Conservation (phyloP, 2,329 filamentous ascomycete species). For the Akanthomyces dipterigenus region DNA sequence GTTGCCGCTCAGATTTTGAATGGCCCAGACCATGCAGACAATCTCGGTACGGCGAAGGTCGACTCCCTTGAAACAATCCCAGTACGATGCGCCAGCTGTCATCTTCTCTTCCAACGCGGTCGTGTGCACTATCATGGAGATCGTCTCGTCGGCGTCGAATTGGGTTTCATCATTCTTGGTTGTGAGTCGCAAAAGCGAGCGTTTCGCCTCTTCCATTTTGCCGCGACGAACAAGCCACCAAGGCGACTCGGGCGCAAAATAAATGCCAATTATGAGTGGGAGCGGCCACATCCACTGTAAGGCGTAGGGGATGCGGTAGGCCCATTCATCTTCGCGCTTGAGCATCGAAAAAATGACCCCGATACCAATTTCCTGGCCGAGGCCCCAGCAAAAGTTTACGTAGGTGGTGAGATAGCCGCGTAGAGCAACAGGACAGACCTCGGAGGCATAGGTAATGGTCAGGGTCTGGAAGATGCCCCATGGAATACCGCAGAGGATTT, state of each 20-base stretch:
- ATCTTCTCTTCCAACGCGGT: slow-evolving; percentile 73
- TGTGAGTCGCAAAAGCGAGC: slow-evolving; percentile 58
- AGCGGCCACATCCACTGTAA: slow-evolving; percentile 75
- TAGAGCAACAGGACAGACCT: slow-evolving; percentile 66
- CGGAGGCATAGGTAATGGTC: slow-evolving; percentile 60
- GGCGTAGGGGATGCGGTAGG: slow-evolving; percentile 63
- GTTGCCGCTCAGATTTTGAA: slow-evolving; percentile 57
- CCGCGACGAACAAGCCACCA: slow-evolving; percentile 72
- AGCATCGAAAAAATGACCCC: slow-evolving; percentile 67
- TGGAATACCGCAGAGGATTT: slow-evolving; percentile 57
- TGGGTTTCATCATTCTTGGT: slow-evolving; percentile 56
- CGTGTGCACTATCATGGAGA: slow-evolving; percentile 90
- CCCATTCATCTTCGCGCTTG: slow-evolving; percentile 58
- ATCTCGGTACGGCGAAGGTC: slow-evolving; percentile 72
- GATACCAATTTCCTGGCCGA: slow-evolving; percentile 68
- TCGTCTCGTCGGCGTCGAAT: slow-evolving; percentile 75
- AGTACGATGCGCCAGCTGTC: slow-evolving; percentile 65
- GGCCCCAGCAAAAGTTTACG: slow-evolving; percentile 70
- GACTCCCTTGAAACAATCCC: slow-evolving; percentile 76
- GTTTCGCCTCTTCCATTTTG: slow-evolving; percentile 58
- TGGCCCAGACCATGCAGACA: slow-evolving; percentile 57
- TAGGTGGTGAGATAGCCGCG: slow-evolving; percentile 68
- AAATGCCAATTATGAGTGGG: slow-evolving; percentile 58
- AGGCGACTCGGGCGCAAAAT: slow-evolving; percentile 62
- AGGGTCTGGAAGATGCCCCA: slow-evolving; percentile 55